Evolutionary conservation across 352 stramenopile genomes (phyloP).

Genomic region (Phytophthora podocarpi): DNA sequence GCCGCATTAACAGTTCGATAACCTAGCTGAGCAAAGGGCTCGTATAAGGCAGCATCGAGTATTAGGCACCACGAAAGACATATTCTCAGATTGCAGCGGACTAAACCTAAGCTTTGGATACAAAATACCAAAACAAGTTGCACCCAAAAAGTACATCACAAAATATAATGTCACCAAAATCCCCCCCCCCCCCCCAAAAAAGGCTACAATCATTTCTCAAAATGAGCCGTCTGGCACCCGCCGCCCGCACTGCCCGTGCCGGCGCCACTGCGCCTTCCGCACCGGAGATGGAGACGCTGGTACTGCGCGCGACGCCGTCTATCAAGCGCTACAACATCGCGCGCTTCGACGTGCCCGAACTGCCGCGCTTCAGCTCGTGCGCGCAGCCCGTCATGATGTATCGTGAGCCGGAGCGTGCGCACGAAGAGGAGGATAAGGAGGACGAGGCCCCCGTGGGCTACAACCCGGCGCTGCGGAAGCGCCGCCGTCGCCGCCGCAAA

Average conservation of each 20-base stretch:
- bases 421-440: constrained; percentile 84
- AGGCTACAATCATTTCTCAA: constrained; percentile 3
- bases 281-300: constrained; percentile 63
- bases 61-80: too few species aligned
- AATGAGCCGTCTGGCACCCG: constrained; percentile 22
- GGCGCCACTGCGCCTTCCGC: not conserved
- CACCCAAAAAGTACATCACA: too few species aligned
- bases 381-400: constrained; percentile 89
- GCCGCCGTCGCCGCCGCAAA: constrained; percentile 74
- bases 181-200: too few species aligned
- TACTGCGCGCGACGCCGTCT: constrained; percentile 81
- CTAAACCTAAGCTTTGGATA: too few species aligned
- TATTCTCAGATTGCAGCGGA: too few species aligned
- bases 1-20: too few species aligned
- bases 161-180: too few species aligned
- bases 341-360: constrained; percentile 73
- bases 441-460: constrained; percentile 70
- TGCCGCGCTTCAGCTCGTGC: constrained; percentile 65
- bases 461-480: constrained; percentile 78
- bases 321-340: constrained; percentile 91
- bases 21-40: too few species aligned
- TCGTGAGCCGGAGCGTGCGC: constrained; percentile 76
- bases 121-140: too few species aligned
- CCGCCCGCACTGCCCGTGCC: not conserved
- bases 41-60: too few species aligned